Base-by-base conservation (phyloP, 345 rosid genomes). In the Lepidium aucheri region DNA sequence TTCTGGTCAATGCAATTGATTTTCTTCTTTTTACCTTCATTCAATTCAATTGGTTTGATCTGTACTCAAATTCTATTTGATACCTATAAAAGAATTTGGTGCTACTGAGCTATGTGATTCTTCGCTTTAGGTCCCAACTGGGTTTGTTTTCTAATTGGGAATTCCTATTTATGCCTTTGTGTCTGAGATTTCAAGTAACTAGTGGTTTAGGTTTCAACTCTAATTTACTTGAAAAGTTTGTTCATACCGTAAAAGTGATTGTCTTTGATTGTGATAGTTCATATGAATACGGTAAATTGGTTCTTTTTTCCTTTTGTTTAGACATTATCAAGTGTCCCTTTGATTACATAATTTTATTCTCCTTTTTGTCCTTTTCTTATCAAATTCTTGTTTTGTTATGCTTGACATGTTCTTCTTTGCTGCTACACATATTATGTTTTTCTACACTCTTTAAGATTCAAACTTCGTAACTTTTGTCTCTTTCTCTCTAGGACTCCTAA, bases 221-320 rank as follows among this genome's bases (percentile, higher is more conserved):
- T n/a, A n/a, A n/a, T n/a, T n/a, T n/a, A n/a, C n/a, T n/a, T n/a
- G n/a, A n/a, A n/a, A n/a, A n/a, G n/a, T n/a, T n/a, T 2, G 2
- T 20, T 20, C 22, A 20, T 28, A 54, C 14, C 28, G 36, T 9
- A 55, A 64, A 51, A 59, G 63, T 59, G 33, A 2, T 59, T 33
- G 61, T 58, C 66, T 72, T 56, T 57, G 76, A 73, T 51, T 66
- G 76, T 58, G 72, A 73, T 59, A 65, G 55, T 24, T 72, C 71
- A 65, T 72, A 30, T 56, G 16, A 20, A 49, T 32, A 4, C 41
- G 45, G 45, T 32, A n/a, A 9, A 15, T 57, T 51, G 53, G 49
- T 4, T 56, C 43, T 34, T 72, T 51, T 39, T 71, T 55, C 24
- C 30, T 64, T 65, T 72, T 56, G 63, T 64, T 16, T 32, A 65